Evolutionary conservation across 2,329 filamentous ascomycete species (phyloP).

Genomic region (Fusarium pseudonygamai): DNA sequence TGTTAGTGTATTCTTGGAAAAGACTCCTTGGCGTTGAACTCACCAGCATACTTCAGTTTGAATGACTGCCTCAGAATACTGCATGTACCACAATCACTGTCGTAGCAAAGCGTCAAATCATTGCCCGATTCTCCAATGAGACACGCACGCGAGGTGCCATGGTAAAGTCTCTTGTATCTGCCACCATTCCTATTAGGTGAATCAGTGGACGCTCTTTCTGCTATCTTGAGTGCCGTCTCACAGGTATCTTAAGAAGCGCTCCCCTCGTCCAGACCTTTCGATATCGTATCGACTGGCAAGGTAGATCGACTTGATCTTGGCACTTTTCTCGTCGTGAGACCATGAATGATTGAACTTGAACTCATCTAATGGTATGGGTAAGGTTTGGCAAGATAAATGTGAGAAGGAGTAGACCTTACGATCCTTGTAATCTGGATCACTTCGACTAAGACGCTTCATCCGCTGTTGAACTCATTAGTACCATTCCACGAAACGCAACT

Average conservation of each 20-base stretch:
- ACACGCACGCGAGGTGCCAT: background rate
- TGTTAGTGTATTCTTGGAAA: background rate
- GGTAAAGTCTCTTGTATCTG: background rate
- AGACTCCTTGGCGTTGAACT: no score
- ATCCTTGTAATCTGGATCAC: background rate
- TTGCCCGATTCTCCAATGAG: background rate
- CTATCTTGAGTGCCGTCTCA: background rate
- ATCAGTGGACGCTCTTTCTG: no score
- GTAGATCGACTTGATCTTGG: background rate
- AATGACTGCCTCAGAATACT: background rate
- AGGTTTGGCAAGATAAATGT: accelerated
- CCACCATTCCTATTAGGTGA: background rate
- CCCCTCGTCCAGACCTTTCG: background rate
- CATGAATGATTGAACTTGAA: background rate
- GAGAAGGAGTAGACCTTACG: background rate
- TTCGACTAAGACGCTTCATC: background rate
- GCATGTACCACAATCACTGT: background rate
- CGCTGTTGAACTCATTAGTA: background rate
- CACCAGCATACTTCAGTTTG: background rate
- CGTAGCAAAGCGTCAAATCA: background rate
- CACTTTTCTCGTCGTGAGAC: background rate
- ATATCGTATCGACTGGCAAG: background rate
- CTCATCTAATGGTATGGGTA: accelerated
- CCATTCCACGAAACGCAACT: background rate
- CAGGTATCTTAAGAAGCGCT: background rate